A percentile compares a stretch with the other conserved stretches of the same genome.
Evolutionary conservation across 768 basidiomycete species (phyloP).

Genomic region (Fistulinella prunicolor): DNA sequence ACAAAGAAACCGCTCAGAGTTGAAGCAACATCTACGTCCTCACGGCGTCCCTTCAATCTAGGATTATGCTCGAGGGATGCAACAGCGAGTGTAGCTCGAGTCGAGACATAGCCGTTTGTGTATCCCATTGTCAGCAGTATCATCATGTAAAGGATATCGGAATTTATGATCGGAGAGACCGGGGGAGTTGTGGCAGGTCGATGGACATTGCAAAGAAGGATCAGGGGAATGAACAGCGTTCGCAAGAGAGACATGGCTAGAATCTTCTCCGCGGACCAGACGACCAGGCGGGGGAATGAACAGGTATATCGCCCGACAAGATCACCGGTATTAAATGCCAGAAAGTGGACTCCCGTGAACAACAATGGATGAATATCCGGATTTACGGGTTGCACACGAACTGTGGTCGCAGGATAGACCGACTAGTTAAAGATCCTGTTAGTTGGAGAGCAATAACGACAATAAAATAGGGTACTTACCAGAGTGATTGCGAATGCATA

Average conservation of each 20-base stretch:
- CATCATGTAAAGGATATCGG: conserved; percentile 72
- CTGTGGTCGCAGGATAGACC: conserved; percentile 84
- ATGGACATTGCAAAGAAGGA: conserved; percentile 86
- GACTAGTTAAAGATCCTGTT: conserved; percentile 45
- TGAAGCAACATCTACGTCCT: conserved; percentile 85
- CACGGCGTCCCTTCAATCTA: conserved; percentile 58
- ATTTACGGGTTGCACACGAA: conserved; percentile 67
- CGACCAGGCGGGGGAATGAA: conserved; percentile 56
- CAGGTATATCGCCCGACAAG: conserved; percentile 67
- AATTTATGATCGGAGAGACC: conserved; percentile 53
- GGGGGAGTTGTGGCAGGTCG: conserved; percentile 34
- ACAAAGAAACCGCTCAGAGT: conserved; percentile 77
- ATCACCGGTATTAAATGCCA: conserved; percentile 73
- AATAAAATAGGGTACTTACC: conserved; percentile 41
- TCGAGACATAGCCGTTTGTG: conserved; percentile 79
- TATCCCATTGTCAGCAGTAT: conserved; percentile 72
- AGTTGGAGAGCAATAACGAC: conserved; percentile 1
- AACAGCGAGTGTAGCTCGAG: conserved; percentile 77
- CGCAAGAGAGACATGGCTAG: conserved; percentile 63
- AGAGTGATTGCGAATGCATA: conserved; percentile 80
- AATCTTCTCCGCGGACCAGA: conserved; percentile 69
- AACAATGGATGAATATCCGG: conserved; percentile 71
- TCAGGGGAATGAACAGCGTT: conserved; percentile 79
- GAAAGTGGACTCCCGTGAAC: conserved; percentile 76
- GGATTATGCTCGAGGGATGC: conserved; percentile 81